Evolutionary conservation across 306 rosid genomes (phyloP).

Genomic region (Lathyrus sativus): DNA sequence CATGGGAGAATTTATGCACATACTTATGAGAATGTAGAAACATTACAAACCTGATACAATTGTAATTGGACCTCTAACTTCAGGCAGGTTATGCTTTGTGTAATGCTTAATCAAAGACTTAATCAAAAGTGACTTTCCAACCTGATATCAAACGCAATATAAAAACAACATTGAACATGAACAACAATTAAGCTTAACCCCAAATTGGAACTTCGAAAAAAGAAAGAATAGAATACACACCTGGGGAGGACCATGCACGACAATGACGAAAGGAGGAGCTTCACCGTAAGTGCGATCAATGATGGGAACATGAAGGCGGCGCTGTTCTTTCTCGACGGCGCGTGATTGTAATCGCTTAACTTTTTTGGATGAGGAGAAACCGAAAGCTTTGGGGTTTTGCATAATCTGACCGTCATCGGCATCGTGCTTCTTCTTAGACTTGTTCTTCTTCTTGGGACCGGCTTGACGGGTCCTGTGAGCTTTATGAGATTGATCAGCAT

Average conservation of each 20-base stretch:
- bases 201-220: neutral
- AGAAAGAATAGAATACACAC: constrained; percentile 35
- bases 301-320: constrained; percentile 78
- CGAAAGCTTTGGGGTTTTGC: constrained; percentile 81
- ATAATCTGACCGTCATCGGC: constrained; percentile 43
- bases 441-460: constrained; percentile 65
- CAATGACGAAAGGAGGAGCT: constrained; percentile 74
- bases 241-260: constrained; percentile 97
- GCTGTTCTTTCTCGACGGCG: constrained; percentile 93
- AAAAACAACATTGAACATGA: neutral
- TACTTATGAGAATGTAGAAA: neutral
- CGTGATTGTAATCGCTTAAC: constrained; percentile 88
- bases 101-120: constrained; percentile 82
- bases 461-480: constrained; percentile 73
- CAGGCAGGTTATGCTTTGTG: constrained; percentile 80
- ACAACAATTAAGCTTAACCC: neutral
- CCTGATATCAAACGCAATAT: constrained; percentile 49
- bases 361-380: constrained; percentile 70
- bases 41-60: constrained; percentile 74
- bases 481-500: constrained; percentile 73
- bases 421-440: constrained; percentile 34
- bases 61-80: constrained; percentile 88
- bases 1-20: neutral
- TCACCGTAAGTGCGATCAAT: constrained; percentile 84
- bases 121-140: constrained; percentile 88